phyloP scores from a whole-genome alignment of 2,329 filamentous ascomycete genomes.

The Dactylellina sp. region DNA sequence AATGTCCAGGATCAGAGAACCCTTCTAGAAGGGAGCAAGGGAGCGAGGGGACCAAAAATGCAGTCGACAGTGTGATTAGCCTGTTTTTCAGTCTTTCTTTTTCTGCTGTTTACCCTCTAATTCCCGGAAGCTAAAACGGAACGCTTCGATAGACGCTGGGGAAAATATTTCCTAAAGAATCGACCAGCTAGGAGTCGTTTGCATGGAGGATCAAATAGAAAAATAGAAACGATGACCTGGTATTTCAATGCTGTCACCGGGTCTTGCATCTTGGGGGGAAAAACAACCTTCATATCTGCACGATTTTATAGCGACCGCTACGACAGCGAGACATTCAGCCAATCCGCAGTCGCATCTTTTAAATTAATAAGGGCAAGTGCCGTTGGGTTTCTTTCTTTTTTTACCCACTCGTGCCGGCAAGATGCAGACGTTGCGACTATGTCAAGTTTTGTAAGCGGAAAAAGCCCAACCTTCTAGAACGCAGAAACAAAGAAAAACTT shows the following conservation, averaged over 20 bases:
- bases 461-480: too few species aligned
- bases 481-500: too few species aligned
- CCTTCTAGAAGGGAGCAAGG: conserved; percentile 21
- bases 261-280: too few species aligned
- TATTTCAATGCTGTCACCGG: too few species aligned
- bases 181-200: conserved; percentile 8
- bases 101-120: too few species aligned
- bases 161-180: conserved; percentile 34
- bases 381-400: too few species aligned
- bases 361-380: neutral
- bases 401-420: too few species aligned
- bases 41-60: conserved; percentile 12
- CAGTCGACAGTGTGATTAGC: neutral
- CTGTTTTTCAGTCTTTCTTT: neutral
- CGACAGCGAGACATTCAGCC: conserved; percentile 20
- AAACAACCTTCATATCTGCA: conserved; percentile 9
- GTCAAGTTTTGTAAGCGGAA: too few species aligned
- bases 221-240: too few species aligned
- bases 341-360: conserved; percentile 30
- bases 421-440: too few species aligned
- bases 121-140: neutral
- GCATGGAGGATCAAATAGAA: conserved; percentile 20
- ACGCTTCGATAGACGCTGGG: conserved; percentile 13
- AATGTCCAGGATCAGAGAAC: neutral
- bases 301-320: conserved; percentile 13